Percentiles rank a stretch among this genome's conserved stretches.
Evolutionary conservation across 1,284 basidiomycete species (phyloP).

Genomic region (Fomitopsis betulina): DNA sequence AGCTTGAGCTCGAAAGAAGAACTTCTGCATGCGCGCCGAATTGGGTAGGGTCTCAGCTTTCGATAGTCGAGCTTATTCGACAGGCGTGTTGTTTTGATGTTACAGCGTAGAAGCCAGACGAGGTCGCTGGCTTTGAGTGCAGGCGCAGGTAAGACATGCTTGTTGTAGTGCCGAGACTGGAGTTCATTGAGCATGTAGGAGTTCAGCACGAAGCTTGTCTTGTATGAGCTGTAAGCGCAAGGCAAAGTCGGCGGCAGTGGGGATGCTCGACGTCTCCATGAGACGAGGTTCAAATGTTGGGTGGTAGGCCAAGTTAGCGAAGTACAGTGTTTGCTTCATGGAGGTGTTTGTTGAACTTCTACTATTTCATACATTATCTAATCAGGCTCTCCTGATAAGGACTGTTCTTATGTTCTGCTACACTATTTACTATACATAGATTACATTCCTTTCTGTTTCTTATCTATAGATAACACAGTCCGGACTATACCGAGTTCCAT

Average conservation of each 20-base stretch:
- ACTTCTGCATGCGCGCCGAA: constrained; percentile 16
- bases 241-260: constrained; percentile 20
- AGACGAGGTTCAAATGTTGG: background rate
- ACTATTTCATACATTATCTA: too few species aligned
- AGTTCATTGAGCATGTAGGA: constrained; percentile 24
- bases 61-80: constrained; percentile 34
- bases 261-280: background rate
- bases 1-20: constrained; percentile 28
- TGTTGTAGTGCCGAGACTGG: constrained; percentile 22
- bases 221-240: constrained; percentile 16
- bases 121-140: constrained; percentile 28
- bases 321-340: background rate
- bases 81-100: constrained; percentile 34
- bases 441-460: too few species aligned
- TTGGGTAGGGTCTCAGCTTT: constrained; percentile 32
- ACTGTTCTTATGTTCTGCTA: too few species aligned
- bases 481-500: too few species aligned
- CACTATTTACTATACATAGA: too few species aligned
- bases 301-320: too few species aligned
- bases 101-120: constrained; percentile 30
- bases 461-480: too few species aligned
- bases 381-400: too few species aligned
- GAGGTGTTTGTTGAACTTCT: too few species aligned
- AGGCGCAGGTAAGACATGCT: constrained; percentile 19
- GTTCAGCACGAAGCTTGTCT: constrained; percentile 23